A percentile compares a stretch with the other conserved stretches of the same genome.
These are phyloP conservation scores for Corynespora cassiicola DNA, from an alignment of 2,329 filamentous ascomycete species.

Conservation along the genomic window DNA sequence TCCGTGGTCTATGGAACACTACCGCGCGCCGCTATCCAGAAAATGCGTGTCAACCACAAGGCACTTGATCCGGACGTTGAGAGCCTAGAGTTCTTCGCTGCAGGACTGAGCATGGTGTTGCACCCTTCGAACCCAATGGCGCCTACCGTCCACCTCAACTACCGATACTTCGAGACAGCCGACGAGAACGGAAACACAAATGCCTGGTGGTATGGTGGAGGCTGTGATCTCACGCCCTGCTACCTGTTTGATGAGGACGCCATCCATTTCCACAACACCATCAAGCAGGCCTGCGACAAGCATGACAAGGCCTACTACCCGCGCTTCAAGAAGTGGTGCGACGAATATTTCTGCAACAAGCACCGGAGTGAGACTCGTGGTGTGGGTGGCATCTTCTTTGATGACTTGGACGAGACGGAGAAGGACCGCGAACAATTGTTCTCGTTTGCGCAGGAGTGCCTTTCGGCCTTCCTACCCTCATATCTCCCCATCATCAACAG, in stretches of 20 bases:
- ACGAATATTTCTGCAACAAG: constrained; percentile 95
- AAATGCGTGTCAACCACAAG: constrained; percentile 93
- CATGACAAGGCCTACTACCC: constrained; percentile 93
- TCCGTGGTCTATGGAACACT: constrained; percentile 93
- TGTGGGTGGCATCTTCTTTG: constrained; percentile 97
- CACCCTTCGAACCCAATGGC: constrained; percentile 97
- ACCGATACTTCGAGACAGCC: constrained; percentile 97
- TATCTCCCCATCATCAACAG: constrained; percentile 89
- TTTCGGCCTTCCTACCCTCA: constrained; percentile 85
- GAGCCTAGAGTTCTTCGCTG: constrained; percentile 91
- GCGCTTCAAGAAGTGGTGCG: constrained; percentile 97
- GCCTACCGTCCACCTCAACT: constrained; percentile 96
- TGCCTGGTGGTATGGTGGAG: constrained; percentile 98
- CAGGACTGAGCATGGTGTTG: constrained; percentile 89
- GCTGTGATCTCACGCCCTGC: constrained; percentile 88
- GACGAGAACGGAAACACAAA: constrained; percentile 80
- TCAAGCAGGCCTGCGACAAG: constrained; percentile 91
- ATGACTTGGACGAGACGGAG: constrained; percentile 88
- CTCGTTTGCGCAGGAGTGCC: constrained; percentile 83
- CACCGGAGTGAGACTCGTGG: constrained; percentile 88
- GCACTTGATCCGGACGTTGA: constrained; percentile 81
- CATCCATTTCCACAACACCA: constrained; percentile 92
- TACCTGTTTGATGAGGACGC: constrained; percentile 98
- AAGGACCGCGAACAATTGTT: constrained; percentile 90
- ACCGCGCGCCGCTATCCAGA: constrained; percentile 79